Evolutionary conservation across 2,329 filamentous ascomycete genomes (phyloP).

Genomic region (Biscogniauxia marginata): DNA sequence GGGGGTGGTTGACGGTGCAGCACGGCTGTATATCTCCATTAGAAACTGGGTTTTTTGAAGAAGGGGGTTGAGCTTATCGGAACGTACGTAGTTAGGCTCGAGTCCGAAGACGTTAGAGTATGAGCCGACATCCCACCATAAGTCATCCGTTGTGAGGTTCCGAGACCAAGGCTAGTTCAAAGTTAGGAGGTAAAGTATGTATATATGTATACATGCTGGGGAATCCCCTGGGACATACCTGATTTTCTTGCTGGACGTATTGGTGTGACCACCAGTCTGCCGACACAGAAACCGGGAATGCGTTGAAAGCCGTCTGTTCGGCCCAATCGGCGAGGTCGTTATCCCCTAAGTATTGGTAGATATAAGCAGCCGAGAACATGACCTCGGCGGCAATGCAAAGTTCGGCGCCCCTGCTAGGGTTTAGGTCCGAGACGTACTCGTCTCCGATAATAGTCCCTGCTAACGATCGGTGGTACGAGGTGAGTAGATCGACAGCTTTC

Average conservation of each 20-base stretch:
- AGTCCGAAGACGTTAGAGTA: constrained; percentile 47
- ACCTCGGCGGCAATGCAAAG: constrained; percentile 25
- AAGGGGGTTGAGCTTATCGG: neutral
- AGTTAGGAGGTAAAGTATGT: neutral
- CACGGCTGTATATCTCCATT: no score
- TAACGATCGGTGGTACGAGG: constrained; percentile 36
- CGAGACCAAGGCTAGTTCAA: constrained; percentile 38
- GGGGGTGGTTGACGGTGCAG: constrained; percentile 55
- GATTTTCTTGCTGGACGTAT: constrained; percentile 52
- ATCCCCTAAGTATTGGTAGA: constrained; percentile 26
- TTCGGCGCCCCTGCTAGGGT: constrained; percentile 34
- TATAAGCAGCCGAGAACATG: constrained; percentile 24
- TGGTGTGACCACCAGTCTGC: constrained; percentile 56
- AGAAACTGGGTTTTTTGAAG: neutral
- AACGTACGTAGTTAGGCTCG: constrained; percentile 43
- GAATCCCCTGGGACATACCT: constrained; percentile 24
- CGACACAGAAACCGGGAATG: constrained; percentile 48
- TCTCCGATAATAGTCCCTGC: constrained; percentile 40
- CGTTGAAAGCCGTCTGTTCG: constrained; percentile 52
- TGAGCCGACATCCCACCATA: constrained; percentile 46
- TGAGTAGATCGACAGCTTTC: constrained; percentile 34
- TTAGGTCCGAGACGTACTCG: constrained; percentile 33
- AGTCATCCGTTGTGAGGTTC: constrained; percentile 33
- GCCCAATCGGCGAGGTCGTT: constrained; percentile 44
- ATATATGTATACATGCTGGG: neutral